Evolutionary conservation across 257 asterid genomes (phyloP).

Genomic region (Solanum appendiculatum): DNA sequence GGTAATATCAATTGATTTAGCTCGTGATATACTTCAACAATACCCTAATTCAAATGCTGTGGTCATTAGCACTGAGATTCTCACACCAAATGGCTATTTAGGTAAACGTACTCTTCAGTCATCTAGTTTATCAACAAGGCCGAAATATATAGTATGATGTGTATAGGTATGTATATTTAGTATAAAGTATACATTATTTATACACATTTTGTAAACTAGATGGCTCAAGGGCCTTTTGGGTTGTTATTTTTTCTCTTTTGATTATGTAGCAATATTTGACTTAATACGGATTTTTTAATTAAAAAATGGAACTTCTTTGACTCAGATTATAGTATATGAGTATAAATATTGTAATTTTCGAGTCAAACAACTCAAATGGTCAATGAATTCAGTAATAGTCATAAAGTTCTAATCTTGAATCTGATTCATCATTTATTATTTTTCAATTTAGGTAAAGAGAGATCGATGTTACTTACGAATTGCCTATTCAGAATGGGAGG

Average conservation of each 20-base stretch:
- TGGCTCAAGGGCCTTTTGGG: not conserved
- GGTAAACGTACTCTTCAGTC: not conserved
- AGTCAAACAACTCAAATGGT: not conserved
- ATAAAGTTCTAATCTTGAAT: not conserved
- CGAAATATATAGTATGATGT: not conserved
- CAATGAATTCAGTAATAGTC: not conserved
- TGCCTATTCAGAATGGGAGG: constrained; percentile 27
- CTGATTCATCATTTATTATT: not conserved
- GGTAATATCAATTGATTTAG: constrained; percentile 42
- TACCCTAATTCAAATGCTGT: constrained; percentile 43
- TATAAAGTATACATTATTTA: not conserved
- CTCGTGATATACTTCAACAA: constrained; percentile 38
- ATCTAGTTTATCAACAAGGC: not conserved
- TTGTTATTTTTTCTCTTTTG: not conserved
- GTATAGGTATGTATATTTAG: not conserved
- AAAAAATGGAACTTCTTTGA: not conserved
- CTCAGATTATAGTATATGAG: not conserved
- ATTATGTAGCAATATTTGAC: not conserved
- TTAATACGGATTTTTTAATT: not conserved
- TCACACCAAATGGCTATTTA: constrained; percentile 9
- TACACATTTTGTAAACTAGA: not conserved
- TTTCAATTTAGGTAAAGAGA: constrained; percentile 7
- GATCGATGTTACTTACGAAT: constrained; percentile 21
- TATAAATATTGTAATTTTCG: not conserved
- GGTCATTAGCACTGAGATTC: constrained; percentile 33